These are phyloP conservation scores for Colletotrichum shisoi DNA, from an alignment of 2,329 filamentous ascomycete species.

Conservation along the genomic window DNA sequence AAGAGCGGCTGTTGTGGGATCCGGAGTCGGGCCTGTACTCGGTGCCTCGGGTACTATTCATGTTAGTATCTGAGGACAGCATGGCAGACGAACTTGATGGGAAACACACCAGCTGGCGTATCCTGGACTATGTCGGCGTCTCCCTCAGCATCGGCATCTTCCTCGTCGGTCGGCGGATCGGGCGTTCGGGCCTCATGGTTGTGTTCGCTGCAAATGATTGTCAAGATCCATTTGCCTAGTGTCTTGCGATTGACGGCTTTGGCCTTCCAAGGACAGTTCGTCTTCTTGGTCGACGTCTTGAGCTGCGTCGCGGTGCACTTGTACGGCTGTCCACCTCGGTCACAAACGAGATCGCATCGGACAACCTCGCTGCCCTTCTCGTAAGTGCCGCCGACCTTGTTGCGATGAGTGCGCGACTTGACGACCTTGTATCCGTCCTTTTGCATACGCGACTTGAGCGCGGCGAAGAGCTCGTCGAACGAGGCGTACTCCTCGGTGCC, in stretches of 20 bases:
- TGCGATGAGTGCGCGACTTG: conserved; percentile 55
- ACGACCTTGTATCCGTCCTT: conserved; percentile 58
- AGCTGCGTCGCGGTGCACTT: conserved; percentile 56
- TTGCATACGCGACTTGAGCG: conserved; percentile 53
- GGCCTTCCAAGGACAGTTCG: conserved; percentile 56
- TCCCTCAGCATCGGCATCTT: conserved; percentile 47
- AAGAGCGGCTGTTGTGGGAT: conserved; percentile 50
- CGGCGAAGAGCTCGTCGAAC: conserved; percentile 54
- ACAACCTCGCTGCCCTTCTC: conserved; percentile 55
- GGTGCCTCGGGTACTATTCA: conserved; percentile 19
- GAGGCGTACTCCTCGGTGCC: conserved; percentile 49
- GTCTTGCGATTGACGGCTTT: conserved; percentile 56
- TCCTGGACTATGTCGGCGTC: conserved; percentile 44
- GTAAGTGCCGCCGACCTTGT: conserved; percentile 52
- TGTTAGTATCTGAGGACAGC: conserved; percentile 3
- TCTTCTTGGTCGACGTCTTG: conserved; percentile 58
- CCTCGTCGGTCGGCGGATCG: conserved; percentile 51
- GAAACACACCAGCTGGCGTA: conserved; percentile 31
- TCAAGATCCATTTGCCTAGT: conserved; percentile 56
- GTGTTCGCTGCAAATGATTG: conserved; percentile 55
- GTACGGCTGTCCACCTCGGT: conserved; percentile 55
- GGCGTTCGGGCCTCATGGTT: conserved; percentile 57
- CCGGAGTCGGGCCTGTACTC: conserved; percentile 39
- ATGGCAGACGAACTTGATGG: not conserved
- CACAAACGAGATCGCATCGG: conserved; percentile 56